Evolutionary conservation across 164 flowering plant species (phyloP), one percentile per base, ranked within the genome.

Genomic region (Taxillus chinensis): DNA sequence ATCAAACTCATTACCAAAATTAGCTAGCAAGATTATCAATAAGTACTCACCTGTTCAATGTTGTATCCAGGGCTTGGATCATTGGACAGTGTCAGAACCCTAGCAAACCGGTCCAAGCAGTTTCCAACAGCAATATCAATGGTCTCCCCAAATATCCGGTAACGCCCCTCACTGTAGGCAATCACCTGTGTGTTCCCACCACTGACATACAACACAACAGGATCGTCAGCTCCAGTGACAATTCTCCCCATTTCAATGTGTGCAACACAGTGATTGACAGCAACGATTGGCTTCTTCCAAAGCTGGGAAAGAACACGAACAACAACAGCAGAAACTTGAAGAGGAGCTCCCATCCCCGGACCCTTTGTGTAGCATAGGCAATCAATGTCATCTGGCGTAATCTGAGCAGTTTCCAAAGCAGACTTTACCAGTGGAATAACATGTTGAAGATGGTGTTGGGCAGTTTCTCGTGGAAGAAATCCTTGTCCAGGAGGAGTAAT

Each of bases 141-240:
- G 10, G 98, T 92, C 85, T 92, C 98, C 38, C 98, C 96, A 68
- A 92, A 92, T 45, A 92, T 92, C 13, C 96, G 75, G 57, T 92
- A 92, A 60, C 84, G 62, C 1, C 96, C 98, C 66, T 92, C 98
- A 61, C 98, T 92, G 51, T 86, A 92, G 0, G 96, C 96, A 76
- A 92, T 92, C 8, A 90, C 97, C 74, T 92, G 98, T 3, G 98
- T 92, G 67, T 92, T 92, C 39, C 98, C 98, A 54, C 98, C 98
- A 69, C 98, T 92, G 4, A 92, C 98, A 70, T 92, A 92, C 73
- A 92, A 68, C 45, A 92, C 97, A 52, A 92, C 97, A 38, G 98
- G 98, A 70, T 90, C 97, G 68, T 74, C 82, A 42, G 96, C 98
- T 41, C 89, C 96, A 6, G 97, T 92, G 41, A 90, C 98, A 62